A percentile compares a stretch with the other conserved stretches of the same genome.
phyloP scores from a whole-genome alignment of 768 basidiomycete species.

The Ephemerocybe angulata region DNA sequence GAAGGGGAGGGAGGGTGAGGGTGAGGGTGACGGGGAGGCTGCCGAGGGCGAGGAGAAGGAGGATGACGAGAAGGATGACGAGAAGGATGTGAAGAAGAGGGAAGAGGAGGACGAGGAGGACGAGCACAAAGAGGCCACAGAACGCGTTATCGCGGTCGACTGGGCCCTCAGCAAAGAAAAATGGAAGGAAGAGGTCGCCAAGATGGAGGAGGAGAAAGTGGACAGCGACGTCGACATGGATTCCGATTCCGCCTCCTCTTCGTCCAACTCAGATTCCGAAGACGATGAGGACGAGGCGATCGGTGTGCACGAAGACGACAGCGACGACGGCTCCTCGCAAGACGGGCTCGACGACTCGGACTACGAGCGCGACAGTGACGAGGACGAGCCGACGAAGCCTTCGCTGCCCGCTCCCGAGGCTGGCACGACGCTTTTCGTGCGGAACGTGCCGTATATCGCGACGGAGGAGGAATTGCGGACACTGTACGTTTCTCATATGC shows the following conservation, averaged over 20 bases:
- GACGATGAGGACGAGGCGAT: conserved; percentile 39
- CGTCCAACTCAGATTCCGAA: conserved; percentile 19
- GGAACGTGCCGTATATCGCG: conserved; percentile 88
- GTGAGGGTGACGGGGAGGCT: conserved; percentile 32
- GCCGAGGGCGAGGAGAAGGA: conserved; percentile 32
- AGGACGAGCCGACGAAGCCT: conserved; percentile 53
- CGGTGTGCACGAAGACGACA: conserved; percentile 41
- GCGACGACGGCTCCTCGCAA: conserved; percentile 36
- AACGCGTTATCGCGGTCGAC: conserved; percentile 84
- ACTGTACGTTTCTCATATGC: too few relatives aligned
- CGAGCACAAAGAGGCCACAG: conserved; percentile 35
- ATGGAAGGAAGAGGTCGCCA: conserved; percentile 79
- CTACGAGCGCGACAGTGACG: conserved; percentile 22
- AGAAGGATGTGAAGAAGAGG: too few relatives aligned
- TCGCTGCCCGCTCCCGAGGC: conserved; percentile 78
- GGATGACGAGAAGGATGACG: conserved; percentile 20
- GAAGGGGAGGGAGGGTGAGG: conserved; percentile 31
- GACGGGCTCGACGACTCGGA: too few relatives aligned
- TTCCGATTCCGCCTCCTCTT: conserved; percentile 26
- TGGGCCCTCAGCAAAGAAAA: conserved; percentile 94
- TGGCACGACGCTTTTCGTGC: conserved; percentile 90
- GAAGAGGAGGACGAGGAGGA: conserved; percentile 28
- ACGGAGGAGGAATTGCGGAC: conserved; percentile 90
- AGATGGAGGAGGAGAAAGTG: conserved; percentile 39
- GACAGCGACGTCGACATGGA: conserved; percentile 37